Evolutionary conservation across 1,139 yeast genomes (phyloP).

Genomic region (Meyerozyma smithsonii): DNA sequence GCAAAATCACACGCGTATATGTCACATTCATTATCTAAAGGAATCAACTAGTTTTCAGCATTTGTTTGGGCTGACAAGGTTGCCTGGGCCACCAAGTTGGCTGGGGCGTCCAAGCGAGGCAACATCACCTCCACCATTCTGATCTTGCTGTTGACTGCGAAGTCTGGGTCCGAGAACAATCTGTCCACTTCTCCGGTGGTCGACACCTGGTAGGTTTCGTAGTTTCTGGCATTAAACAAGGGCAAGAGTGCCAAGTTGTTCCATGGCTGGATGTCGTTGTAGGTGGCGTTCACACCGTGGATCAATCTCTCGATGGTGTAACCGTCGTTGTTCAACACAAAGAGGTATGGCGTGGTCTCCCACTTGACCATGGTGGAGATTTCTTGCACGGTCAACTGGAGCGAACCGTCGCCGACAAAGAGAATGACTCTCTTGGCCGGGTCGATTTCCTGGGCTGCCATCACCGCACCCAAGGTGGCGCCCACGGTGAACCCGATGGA

Average conservation of each 20-base stretch:
- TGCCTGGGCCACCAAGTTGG: slow-evolving; percentile 62
- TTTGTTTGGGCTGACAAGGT: slow-evolving; percentile 70
- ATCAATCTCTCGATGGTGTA: slow-evolving; percentile 87
- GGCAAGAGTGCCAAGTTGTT: slow-evolving; percentile 65
- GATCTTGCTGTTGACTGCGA: slow-evolving; percentile 59
- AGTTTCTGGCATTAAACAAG: slow-evolving; percentile 65
- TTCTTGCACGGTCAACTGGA: slow-evolving; percentile 85
- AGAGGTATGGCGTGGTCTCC: slow-evolving; percentile 75
- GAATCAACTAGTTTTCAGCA: slow-evolving; percentile 23
- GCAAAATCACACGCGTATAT: too few species aligned
- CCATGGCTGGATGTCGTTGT: slow-evolving; percentile 84
- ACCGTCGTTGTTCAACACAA: slow-evolving; percentile 80
- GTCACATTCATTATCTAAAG: too few species aligned
- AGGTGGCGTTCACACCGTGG: slow-evolving; percentile 71
- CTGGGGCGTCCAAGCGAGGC: slow-evolving; percentile 80
- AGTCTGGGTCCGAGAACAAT: slow-evolving; percentile 49
- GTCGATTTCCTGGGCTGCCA: slow-evolving; percentile 76
- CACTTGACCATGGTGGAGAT: slow-evolving; percentile 80
- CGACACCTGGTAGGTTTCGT: slow-evolving; percentile 50
- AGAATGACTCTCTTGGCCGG: slow-evolving; percentile 68
- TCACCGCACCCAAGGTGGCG: slow-evolving; percentile 77
- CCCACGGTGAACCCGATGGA: slow-evolving; percentile 88
- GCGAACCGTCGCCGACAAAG: slow-evolving; percentile 87
- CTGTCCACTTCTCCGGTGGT: slow-evolving; percentile 65
- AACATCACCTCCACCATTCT: slow-evolving; percentile 77